phyloP scores from a whole-genome alignment of 345 rosid genomes.

The Eucalyptus globulus region DNA sequence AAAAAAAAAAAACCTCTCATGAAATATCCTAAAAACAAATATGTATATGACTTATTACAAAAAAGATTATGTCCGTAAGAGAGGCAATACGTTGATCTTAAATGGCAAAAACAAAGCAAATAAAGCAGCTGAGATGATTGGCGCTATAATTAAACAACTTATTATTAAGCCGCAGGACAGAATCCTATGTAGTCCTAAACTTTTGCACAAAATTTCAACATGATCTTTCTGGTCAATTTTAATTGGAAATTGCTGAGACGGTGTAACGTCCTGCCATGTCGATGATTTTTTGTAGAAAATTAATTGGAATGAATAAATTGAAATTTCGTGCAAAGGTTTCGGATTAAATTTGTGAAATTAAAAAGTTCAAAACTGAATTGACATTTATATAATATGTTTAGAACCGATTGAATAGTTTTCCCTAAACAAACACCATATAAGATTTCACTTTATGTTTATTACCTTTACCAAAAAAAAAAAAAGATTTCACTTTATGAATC shows the following conservation, averaged over 20 bases:
- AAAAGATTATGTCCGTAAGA: too few relatives aligned
- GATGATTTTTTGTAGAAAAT: background rate
- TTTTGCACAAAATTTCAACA: background rate
- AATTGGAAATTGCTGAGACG: rapidly evolving
- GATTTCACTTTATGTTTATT: too few relatives aligned
- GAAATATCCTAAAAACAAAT: too few relatives aligned
- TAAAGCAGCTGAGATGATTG: too few relatives aligned
- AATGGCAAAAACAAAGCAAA: too few relatives aligned
- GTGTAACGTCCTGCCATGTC: rapidly evolving
- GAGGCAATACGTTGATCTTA: too few relatives aligned
- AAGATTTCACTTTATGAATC: background rate
- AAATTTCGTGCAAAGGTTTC: background rate
- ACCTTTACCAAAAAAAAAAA: too few relatives aligned
- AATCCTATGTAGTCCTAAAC: background rate
- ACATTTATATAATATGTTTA: background rate
- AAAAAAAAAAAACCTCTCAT: too few relatives aligned
- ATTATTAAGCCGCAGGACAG: too few relatives aligned
- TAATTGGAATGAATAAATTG: background rate
- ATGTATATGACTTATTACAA: too few relatives aligned
- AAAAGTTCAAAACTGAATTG: background rate
- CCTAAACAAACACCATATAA: background rate
- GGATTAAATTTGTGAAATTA: background rate
- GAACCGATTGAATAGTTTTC: background rate
- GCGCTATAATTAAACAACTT: too few relatives aligned
- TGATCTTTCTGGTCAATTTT: background rate